Conservation (phyloP, 2,329 filamentous ascomycete species). For the Spiromastix sp. region DNA sequence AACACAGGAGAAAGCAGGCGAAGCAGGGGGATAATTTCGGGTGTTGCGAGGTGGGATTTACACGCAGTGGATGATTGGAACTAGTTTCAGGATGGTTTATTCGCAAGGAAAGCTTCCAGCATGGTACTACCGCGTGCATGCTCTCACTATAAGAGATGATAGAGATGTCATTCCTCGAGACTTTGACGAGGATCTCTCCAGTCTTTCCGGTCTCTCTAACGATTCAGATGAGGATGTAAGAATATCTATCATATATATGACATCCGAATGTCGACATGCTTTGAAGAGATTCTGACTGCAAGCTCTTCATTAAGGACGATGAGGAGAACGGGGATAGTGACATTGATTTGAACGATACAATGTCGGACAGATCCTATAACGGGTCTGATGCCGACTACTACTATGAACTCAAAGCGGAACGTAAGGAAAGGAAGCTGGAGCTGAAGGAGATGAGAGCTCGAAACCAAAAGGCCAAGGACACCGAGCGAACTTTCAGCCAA, state of each 20-base stretch:
- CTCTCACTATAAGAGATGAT: conserved; percentile 4
- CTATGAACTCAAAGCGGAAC: conserved; percentile 2
- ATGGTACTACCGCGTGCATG: conserved; percentile 3
- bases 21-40: too few relatives aligned
- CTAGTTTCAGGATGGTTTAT: conserved; percentile 2
- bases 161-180: not conserved
- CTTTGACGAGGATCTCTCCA: conserved; percentile 7
- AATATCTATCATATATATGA: too few relatives aligned
- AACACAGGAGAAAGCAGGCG: too few relatives aligned
- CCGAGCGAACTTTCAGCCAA: not conserved
- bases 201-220: not conserved
- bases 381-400: conserved; percentile 5
- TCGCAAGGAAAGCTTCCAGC: conserved; percentile 1
- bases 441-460: not conserved
- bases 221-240: conserved; percentile 4
- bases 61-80: too few relatives aligned
- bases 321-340: not conserved
- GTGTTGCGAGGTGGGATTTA: too few relatives aligned
- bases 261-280: too few relatives aligned
- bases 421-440: conserved; percentile 2
- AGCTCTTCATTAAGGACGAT: not conserved
- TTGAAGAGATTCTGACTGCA: not conserved
- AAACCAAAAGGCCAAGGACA: not conserved
- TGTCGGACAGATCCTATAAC: too few relatives aligned
- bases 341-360: not conserved